These are phyloP conservation scores for Ramularia endophylla DNA, from an alignment of 2,329 filamentous ascomycete species.

Conservation along the genomic window DNA sequence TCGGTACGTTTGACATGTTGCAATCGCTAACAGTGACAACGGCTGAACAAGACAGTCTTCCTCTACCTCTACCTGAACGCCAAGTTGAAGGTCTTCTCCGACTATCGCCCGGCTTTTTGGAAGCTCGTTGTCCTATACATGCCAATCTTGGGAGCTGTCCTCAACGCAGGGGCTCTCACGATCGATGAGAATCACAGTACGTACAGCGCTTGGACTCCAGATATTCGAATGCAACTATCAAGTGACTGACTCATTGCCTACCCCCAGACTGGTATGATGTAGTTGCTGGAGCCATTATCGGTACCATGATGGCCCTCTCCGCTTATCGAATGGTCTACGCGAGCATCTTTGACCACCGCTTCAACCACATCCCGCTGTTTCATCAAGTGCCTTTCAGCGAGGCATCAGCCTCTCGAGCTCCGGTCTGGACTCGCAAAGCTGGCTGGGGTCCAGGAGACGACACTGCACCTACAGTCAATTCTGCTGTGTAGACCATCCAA, in stretches of 20 bases:
- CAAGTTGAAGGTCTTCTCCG: conserved; percentile 68
- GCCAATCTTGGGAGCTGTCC: conserved; percentile 59
- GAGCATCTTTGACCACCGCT: conserved; percentile 62
- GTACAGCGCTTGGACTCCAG: too few relatives aligned
- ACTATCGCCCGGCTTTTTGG: conserved; percentile 70
- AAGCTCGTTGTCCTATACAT: conserved; percentile 61
- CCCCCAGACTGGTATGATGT: conserved; percentile 60
- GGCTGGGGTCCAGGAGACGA: not conserved
- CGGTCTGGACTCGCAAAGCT: not conserved
- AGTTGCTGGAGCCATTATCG: conserved; percentile 60
- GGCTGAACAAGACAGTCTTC: conserved; percentile 41
- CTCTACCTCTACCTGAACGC: conserved; percentile 70
- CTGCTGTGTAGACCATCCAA: too few relatives aligned
- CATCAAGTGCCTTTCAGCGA: conserved; percentile 37
- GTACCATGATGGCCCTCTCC: conserved; percentile 59
- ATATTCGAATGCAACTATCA: too few relatives aligned
- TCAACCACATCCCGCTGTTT: conserved; percentile 60
- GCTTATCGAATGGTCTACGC: conserved; percentile 64
- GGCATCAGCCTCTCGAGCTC: conserved; percentile 43
- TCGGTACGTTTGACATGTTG: conserved; percentile 27
- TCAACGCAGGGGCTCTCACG: conserved; percentile 64
- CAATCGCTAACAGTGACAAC: too few relatives aligned
- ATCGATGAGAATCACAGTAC: conserved; percentile 62
- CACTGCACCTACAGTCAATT: too few relatives aligned
- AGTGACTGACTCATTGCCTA: too few relatives aligned